phyloP scores from a whole-genome alignment of 768 basidiomycete genomes.

The Xerocomellus intermedius region DNA sequence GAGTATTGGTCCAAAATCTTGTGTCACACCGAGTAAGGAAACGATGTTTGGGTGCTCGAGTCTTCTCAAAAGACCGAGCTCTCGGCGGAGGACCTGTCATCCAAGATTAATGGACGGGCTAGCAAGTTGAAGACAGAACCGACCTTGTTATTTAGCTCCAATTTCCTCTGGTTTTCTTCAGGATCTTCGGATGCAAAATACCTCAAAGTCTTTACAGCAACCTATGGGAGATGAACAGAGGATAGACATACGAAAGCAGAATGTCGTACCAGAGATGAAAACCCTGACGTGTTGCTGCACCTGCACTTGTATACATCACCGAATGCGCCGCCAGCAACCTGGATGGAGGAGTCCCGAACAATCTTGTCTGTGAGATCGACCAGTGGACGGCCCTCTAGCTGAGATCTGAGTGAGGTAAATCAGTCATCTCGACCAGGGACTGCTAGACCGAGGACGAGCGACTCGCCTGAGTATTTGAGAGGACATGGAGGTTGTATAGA shows the following conservation, averaged over 20 bases:
- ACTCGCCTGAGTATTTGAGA: not conserved
- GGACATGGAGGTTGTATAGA: not conserved
- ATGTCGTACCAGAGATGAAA: not conserved
- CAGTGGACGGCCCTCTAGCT: not conserved
- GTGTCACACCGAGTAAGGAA: too few relatives aligned
- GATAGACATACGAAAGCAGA: too few relatives aligned
- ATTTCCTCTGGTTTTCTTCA: not conserved
- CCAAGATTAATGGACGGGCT: too few relatives aligned
- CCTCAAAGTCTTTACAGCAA: not conserved
- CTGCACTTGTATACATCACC: slow-evolving; percentile 6
- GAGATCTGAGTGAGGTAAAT: not conserved
- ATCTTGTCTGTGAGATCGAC: not conserved
- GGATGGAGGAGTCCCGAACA: not conserved
- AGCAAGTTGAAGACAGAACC: too few relatives aligned
- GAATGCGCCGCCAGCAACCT: not conserved
- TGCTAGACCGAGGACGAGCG: too few relatives aligned
- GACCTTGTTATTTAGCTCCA: not conserved
- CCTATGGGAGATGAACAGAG: not conserved
- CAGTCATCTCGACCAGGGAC: too few relatives aligned
- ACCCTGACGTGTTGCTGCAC: not conserved
- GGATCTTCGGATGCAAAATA: not conserved
- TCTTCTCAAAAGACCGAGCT: too few relatives aligned
- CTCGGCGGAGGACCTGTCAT: too few relatives aligned
- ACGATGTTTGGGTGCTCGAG: too few relatives aligned
- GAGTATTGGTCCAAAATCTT: too few relatives aligned